Evolutionary conservation across 2,329 filamentous ascomycete species (phyloP).

Genomic region (Nigrospora oryzae): DNA sequence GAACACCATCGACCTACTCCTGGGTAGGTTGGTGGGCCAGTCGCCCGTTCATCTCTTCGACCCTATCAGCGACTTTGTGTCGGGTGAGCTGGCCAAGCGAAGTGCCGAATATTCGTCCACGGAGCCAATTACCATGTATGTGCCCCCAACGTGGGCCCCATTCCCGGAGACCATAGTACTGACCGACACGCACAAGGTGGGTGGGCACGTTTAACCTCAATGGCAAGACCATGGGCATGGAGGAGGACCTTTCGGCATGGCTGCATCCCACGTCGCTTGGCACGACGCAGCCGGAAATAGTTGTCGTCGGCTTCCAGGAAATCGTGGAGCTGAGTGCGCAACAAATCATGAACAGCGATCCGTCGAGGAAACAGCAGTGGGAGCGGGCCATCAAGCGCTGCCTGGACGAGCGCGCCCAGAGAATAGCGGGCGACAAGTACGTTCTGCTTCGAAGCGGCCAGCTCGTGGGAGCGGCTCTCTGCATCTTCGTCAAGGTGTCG

Average conservation of each 20-base stretch:
- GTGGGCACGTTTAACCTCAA: conserved; percentile 94
- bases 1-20: conserved; percentile 86
- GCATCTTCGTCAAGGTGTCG: conserved; percentile 80
- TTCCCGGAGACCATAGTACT: conserved; percentile 5
- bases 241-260: conserved; percentile 78
- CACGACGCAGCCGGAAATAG: conserved; percentile 67
- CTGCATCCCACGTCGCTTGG: conserved; percentile 58
- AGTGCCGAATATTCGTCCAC: conserved; percentile 67
- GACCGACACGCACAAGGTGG: conserved; percentile 26
- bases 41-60: conserved; percentile 80
- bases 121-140: conserved; percentile 67
- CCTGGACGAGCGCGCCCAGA: conserved; percentile 63
- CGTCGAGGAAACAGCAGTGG: conserved; percentile 76
- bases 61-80: conserved; percentile 87
- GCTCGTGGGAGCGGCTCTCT: conserved; percentile 85
- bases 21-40: conserved; percentile 80
- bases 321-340: conserved; percentile 97
- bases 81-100: conserved; percentile 61
- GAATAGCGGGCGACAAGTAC: conserved; percentile 65
- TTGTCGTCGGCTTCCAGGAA: conserved; percentile 91
- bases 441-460: conserved; percentile 87
- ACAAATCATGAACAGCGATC: conserved; percentile 98
- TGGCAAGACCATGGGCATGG: conserved; percentile 69
- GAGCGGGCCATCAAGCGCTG: conserved; percentile 71
- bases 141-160: neutral